Conservation (phyloP, 306 rosid genomes). For the Trifolium repens region DNA sequence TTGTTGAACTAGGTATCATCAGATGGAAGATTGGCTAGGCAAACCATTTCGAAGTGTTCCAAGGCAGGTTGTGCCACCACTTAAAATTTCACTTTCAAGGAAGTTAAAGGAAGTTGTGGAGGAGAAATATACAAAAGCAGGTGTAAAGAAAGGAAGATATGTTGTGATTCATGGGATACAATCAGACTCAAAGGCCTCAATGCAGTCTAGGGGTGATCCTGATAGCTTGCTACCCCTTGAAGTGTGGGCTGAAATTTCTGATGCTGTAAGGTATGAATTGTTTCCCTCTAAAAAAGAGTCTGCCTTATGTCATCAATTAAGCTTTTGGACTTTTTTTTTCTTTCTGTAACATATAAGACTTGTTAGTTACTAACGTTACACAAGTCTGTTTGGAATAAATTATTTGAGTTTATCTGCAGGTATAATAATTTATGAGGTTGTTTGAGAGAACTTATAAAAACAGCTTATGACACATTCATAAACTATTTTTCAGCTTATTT, state of each 20-base stretch:
- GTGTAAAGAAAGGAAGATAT: slow-evolving; percentile 70
- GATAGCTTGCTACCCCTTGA: slow-evolving; percentile 87
- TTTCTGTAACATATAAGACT: not conserved
- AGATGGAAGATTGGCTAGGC: slow-evolving; percentile 93
- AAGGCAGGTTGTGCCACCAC: slow-evolving; percentile 60
- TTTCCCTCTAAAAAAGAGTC: not conserved
- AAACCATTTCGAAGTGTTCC: slow-evolving; percentile 73
- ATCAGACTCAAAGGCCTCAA: slow-evolving; percentile 93
- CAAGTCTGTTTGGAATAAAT: not conserved
- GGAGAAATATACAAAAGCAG: slow-evolving; percentile 67
- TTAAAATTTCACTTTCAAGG: slow-evolving; percentile 71
- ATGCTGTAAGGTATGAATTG: slow-evolving; percentile 48
- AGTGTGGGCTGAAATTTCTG: slow-evolving; percentile 73
- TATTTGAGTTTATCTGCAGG: too few species aligned
- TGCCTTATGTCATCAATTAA: slow-evolving; percentile 10
- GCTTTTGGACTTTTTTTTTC: slow-evolving; percentile 1
- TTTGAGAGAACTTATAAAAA: too few species aligned
- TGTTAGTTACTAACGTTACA: not conserved
- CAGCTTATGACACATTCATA: too few species aligned
- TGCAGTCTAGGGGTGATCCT: slow-evolving; percentile 86
- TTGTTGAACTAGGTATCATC: slow-evolving; percentile 70
- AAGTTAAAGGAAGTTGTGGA: slow-evolving; percentile 80
- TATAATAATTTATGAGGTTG: too few species aligned
- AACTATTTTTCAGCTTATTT: not conserved
- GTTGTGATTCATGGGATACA: slow-evolving; percentile 83